phyloP scores from a whole-genome alignment of 164 flowering plant genomes.

The Houttuynia cordata region DNA sequence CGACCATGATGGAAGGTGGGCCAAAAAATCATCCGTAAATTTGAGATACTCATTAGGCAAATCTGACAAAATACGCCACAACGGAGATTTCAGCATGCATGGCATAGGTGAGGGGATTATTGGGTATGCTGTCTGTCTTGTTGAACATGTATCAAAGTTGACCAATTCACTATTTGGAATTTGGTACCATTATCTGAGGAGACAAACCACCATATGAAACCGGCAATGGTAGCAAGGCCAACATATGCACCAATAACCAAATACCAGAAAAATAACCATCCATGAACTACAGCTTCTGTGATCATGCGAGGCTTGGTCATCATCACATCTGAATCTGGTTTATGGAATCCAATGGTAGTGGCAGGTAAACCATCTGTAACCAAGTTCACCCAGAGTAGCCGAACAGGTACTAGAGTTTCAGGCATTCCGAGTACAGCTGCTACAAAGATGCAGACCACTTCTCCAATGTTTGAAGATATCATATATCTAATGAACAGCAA shows the following conservation, averaged over 20 bases:
- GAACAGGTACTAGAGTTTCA: slow-evolving; percentile 96
- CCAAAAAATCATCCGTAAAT: too few species aligned
- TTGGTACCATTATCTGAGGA: slow-evolving; percentile 78
- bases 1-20: too few species aligned
- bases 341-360: slow-evolving; percentile 96
- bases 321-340: slow-evolving; percentile 96
- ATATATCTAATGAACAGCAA: slow-evolving; percentile 99
- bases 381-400: slow-evolving; percentile 93
- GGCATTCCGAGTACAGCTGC: slow-evolving; percentile 99
- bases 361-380: slow-evolving; percentile 99
- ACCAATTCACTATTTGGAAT: slow-evolving; percentile 82
- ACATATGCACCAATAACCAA: slow-evolving; percentile 99
- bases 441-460: slow-evolving; percentile 98
- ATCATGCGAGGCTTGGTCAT: slow-evolving; percentile 93
- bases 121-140: too few species aligned
- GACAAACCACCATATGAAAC: slow-evolving; percentile 97
- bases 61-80: too few species aligned
- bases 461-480: slow-evolving; percentile 99
- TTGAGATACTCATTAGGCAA: too few species aligned
- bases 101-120: too few species aligned
- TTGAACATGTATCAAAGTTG: too few species aligned
- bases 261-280: slow-evolving; percentile 97
- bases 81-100: too few species aligned
- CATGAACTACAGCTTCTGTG: slow-evolving; percentile 88
- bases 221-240: slow-evolving; percentile 95